phyloP scores from a whole-genome alignment of 805 yeast genomes.

The Wilhelminamyces savonicus region DNA sequence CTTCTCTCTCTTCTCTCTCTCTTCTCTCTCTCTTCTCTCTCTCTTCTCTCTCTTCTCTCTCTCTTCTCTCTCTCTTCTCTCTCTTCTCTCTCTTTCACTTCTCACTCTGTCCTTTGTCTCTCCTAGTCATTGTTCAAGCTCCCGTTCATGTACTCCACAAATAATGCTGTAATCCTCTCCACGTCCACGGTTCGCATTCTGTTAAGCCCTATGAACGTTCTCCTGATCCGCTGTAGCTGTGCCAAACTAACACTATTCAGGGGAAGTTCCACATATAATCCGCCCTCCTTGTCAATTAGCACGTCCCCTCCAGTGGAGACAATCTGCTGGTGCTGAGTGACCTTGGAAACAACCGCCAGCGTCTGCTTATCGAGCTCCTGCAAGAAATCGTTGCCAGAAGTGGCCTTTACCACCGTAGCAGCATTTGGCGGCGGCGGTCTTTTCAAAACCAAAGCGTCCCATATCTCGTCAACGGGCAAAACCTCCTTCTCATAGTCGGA shows the following conservation, averaged over 20 bases:
- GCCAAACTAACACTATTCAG: slow-evolving; percentile 56
- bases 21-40: too few species aligned
- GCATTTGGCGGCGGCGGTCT: slow-evolving; percentile 72
- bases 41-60: too few species aligned
- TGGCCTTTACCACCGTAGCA: slow-evolving; percentile 79
- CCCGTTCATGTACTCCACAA: slow-evolving; percentile 70
- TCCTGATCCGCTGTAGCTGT: slow-evolving; percentile 73
- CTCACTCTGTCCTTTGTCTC: too few species aligned
- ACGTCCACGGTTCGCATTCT: slow-evolving; percentile 69
- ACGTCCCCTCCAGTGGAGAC: slow-evolving; percentile 44
- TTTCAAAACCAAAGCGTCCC: slow-evolving; percentile 54
- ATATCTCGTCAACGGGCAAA: slow-evolving; percentile 61
- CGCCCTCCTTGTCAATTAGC: slow-evolving; percentile 37
- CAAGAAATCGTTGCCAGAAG: slow-evolving; percentile 66
- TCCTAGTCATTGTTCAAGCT: slow-evolving; percentile 38
- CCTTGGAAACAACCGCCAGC: slow-evolving; percentile 52
- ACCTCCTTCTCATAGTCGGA: slow-evolving; percentile 42
- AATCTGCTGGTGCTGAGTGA: slow-evolving; percentile 57
- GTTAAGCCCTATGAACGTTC: slow-evolving; percentile 79
- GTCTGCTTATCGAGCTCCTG: slow-evolving; percentile 75
- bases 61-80: too few species aligned
- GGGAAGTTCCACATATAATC: slow-evolving; percentile 57
- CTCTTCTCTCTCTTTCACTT: too few species aligned
- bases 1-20: too few species aligned
- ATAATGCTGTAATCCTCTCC: slow-evolving; percentile 62